Percentiles rank a stretch among this genome's conserved stretches.
Evolutionary conservation across 192 early-diverging fungal genomes (phyloP).

Genomic region (Helicostylum pulchrum): DNA sequence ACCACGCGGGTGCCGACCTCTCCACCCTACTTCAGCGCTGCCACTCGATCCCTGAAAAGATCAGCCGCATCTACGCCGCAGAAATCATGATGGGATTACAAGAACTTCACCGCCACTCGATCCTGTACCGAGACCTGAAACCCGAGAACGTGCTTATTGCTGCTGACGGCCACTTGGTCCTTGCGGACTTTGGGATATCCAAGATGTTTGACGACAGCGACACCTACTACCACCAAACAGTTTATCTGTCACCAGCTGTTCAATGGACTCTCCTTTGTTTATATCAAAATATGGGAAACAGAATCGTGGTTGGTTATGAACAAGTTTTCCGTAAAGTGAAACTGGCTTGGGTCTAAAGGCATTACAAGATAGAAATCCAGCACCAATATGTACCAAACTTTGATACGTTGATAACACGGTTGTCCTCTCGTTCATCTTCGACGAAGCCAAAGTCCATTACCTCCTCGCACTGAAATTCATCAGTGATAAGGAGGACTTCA

Average conservation of each 20-base stretch:
- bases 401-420: no score
- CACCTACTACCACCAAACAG: constrained; percentile 21
- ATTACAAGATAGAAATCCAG: no score
- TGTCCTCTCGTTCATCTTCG: no score
- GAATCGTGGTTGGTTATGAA: no score
- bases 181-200: constrained; percentile 93
- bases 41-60: constrained; percentile 49
- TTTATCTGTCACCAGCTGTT: no score
- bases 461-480: no score
- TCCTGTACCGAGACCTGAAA: constrained; percentile 87
- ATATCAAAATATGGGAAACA: no score
- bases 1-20: constrained; percentile 89
- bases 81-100: constrained; percentile 87
- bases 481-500: no score
- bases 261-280: no score
- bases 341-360: not conserved
- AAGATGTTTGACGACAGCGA: constrained; percentile 57
- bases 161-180: constrained; percentile 75
- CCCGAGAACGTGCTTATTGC: constrained; percentile 76
- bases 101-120: constrained; percentile 82
- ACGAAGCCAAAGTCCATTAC: no score
- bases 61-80: constrained; percentile 79
- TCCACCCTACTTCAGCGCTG: constrained; percentile 75
- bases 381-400: no score
- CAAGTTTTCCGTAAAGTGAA: not conserved